Percentiles rank a stretch among this genome's conserved stretches.
Evolutionary conservation across 352 stramenopile genomes (phyloP).

Genomic region (Phytopythium cucurbitacearum): DNA sequence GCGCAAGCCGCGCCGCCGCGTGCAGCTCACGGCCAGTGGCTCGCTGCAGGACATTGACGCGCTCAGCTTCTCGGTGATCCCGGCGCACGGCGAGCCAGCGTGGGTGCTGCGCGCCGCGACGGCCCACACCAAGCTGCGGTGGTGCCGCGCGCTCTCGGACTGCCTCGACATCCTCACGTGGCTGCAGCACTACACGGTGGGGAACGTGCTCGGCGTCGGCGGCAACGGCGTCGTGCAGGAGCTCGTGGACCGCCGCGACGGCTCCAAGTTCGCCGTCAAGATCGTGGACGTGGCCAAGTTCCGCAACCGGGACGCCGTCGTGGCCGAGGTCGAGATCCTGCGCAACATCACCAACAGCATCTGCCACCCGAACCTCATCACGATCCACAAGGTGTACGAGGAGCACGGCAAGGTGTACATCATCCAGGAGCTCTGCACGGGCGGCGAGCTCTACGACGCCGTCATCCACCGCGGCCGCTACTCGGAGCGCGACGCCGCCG

Average conservation of each 20-base stretch:
- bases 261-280: slow-evolving; percentile 63
- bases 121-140: slow-evolving; percentile 45
- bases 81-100: slow-evolving; percentile 41
- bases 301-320: slow-evolving; percentile 59
- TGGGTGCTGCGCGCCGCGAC: slow-evolving; percentile 60
- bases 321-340: slow-evolving; percentile 75
- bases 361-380: slow-evolving; percentile 70
- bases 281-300: slow-evolving; percentile 77
- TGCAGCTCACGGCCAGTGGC: slow-evolving; percentile 59
- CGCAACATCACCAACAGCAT: slow-evolving; percentile 81
- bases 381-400: slow-evolving; percentile 82
- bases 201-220: slow-evolving; percentile 59
- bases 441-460: slow-evolving; percentile 73
- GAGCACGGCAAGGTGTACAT: slow-evolving; percentile 80
- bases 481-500: slow-evolving; percentile 54
- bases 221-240: slow-evolving; percentile 70
- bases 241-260: slow-evolving; percentile 55
- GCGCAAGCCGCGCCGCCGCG: slow-evolving; percentile 30
- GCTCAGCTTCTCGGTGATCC: slow-evolving; percentile 47
- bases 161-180: slow-evolving; percentile 77
- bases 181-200: slow-evolving; percentile 67
- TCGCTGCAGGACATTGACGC: slow-evolving; percentile 49
- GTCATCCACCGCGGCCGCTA: slow-evolving; percentile 65
- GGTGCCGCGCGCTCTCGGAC: slow-evolving; percentile 61
- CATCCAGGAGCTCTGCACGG: slow-evolving; percentile 66